phyloP scores from a whole-genome alignment of 768 basidiomycete species.

The Collybia mongolica region DNA sequence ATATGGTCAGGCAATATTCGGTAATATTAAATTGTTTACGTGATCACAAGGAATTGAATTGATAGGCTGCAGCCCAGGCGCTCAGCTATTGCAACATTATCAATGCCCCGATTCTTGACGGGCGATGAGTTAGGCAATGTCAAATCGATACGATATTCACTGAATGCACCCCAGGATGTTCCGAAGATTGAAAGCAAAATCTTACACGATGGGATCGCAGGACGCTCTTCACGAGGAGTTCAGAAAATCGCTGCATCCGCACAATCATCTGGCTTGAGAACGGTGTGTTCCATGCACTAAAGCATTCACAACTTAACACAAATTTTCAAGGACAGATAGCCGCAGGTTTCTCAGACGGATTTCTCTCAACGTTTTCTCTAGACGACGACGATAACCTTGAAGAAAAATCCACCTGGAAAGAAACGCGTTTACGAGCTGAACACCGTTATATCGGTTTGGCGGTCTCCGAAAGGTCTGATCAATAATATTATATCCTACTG shows the following conservation, averaged over 20 bases:
- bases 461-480: conserved; percentile 45
- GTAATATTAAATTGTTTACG: too few species aligned
- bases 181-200: conserved; percentile 31
- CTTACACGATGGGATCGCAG: conserved; percentile 28
- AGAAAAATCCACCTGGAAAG: conserved; percentile 55
- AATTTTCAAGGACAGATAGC: conserved; percentile 57
- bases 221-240: too few species aligned
- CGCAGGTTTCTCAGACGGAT: conserved; percentile 63
- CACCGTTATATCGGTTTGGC: conserved; percentile 65
- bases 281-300: too few species aligned
- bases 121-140: conserved; percentile 82
- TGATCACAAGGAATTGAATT: background rate
- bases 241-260: too few species aligned
- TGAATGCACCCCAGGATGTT: conserved; percentile 24
- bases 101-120: conserved; percentile 63
- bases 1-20: too few species aligned
- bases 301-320: background rate
- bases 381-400: conserved; percentile 40
- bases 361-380: conserved; percentile 41
- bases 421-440: conserved; percentile 51
- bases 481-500: background rate
- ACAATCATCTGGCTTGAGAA: too few species aligned
- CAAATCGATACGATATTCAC: conserved; percentile 52
- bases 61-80: background rate
- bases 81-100: background rate